Evolutionary conservation across 2,329 filamentous ascomycete genomes (phyloP).

Genomic region (Clonostachys rhizophaga): DNA sequence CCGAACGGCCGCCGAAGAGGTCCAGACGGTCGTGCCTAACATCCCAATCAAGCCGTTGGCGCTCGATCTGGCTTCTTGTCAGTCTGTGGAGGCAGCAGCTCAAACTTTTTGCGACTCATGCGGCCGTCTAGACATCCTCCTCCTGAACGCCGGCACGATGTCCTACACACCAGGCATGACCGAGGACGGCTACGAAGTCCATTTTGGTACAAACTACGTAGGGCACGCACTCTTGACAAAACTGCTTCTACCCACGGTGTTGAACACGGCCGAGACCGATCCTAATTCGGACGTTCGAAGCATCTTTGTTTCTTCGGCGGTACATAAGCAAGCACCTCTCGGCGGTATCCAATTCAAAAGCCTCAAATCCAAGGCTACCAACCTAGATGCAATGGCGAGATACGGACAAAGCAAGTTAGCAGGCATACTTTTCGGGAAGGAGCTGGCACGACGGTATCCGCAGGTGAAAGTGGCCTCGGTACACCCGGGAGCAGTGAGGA

Average conservation of each 20-base stretch:
- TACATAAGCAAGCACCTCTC: conserved; percentile 8
- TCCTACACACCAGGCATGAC: conserved; percentile 15
- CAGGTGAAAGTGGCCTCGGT: conserved; percentile 35
- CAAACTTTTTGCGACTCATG: not conserved
- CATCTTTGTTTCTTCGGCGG: conserved; percentile 31
- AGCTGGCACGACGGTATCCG: conserved; percentile 36
- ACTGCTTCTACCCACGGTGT: conserved; percentile 20
- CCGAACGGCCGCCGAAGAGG: conserved; percentile 29
- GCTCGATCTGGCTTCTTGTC: conserved; percentile 42
- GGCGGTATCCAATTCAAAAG: conserved; percentile 18
- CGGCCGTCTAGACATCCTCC: conserved; percentile 1
- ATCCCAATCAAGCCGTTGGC: not conserved
- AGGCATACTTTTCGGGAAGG: conserved; percentile 38
- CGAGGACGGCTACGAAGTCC: conserved; percentile 24
- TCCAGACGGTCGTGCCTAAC: conserved; percentile 15
- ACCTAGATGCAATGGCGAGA: conserved; percentile 18
- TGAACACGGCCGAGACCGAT: conserved; percentile 6
- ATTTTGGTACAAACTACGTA: conserved; percentile 27
- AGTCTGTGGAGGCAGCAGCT: conserved; percentile 5
- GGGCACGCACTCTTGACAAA: conserved; percentile 22
- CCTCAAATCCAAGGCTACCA: conserved; percentile 5
- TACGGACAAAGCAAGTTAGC: conserved; percentile 48
- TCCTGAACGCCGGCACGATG: conserved; percentile 18
- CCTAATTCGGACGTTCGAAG: conserved; percentile 31
- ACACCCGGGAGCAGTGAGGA: conserved; percentile 38